A percentile compares a stretch with the other conserved stretches of the same genome.
phyloP scores from a whole-genome alignment of 2,329 filamentous ascomycete species.

The Xylariaceae sp. region DNA sequence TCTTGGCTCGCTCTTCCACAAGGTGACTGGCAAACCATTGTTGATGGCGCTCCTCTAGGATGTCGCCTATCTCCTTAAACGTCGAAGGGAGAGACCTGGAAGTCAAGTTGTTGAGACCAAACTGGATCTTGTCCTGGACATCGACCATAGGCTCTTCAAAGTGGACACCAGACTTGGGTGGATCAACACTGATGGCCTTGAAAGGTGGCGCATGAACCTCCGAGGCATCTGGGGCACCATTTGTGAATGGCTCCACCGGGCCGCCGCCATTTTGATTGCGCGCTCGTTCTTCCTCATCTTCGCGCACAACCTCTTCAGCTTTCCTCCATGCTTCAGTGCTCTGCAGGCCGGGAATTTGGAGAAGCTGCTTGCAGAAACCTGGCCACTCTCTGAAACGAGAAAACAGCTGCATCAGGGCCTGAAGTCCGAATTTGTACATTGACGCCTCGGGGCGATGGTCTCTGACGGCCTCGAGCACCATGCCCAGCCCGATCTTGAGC shows the following conservation, averaged over 20 bases:
- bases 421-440: conserved; percentile 98
- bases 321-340: conserved; percentile 79
- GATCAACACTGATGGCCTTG: conserved; percentile 67
- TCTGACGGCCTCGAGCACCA: conserved; percentile 94
- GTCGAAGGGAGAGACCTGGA: conserved; percentile 81
- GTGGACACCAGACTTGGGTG: conserved; percentile 51
- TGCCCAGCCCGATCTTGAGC: conserved; percentile 86
- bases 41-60: conserved; percentile 72
- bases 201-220: conserved; percentile 67
- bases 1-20: conserved; percentile 91
- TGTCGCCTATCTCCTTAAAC: conserved; percentile 70
- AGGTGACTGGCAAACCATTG: conserved; percentile 96
- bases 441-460: conserved; percentile 75
- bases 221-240: conserved; percentile 63
- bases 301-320: conserved; percentile 70
- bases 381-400: conserved; percentile 85
- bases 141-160: conserved; percentile 81
- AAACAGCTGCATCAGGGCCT: conserved; percentile 85
- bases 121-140: conserved; percentile 86
- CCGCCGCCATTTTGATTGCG: conserved; percentile 46
- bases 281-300: conserved; percentile 54
- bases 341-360: conserved; percentile 74
- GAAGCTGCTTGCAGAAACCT: conserved; percentile 80
- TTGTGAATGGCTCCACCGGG: conserved; percentile 48
- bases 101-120: conserved; percentile 94